Evolutionary conservation across 768 basidiomycete species (phyloP), one percentile per base, ranked within the genome.

Genomic region (Termitomyces sp.): DNA sequence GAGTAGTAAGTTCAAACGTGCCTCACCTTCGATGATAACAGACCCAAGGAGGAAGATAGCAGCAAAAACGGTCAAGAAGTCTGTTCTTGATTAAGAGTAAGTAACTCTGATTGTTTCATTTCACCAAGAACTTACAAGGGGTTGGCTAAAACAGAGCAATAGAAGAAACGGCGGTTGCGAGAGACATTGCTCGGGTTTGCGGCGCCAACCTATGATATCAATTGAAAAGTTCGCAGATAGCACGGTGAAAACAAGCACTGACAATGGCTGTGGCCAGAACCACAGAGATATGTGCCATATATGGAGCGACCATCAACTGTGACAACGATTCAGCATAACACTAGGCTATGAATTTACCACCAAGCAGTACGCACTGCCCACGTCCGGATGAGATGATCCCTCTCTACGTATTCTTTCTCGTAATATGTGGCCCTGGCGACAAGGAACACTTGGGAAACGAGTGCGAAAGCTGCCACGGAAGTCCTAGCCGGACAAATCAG

Each of bases 141-240:
- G 2, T 62, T 33, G 10, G 66, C 72, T 14, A 77, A 60, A 7
- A 82, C 70, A 4, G 80, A 82, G 61, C 81, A 82, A 63, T 82
- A 82, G 62, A 82, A 81, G 60, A 79, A 80, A 5, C 80, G 77
- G 27, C 80, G 74, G 62, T 69, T 72, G n/a, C 80, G 77, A 22
- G 77, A 77, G 16, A 82, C 71, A 1, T 63, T 67, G 2, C 53
- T 50, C 12, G 76, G 75, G 50, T 77, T 64, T 9, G 56, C 62
- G 1, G 74, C 71, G 1, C 79, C 79, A 54, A 79, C 65, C 77
- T 81, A 4, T 27, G 47, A 34, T 12, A 36, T 18, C 33, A 57
- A 27, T 27, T 10, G 44, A 26, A 24, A 18, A 33, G 30, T 9
- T 20, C 34, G 49, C 24, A 20, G 44, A 18, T 26, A 22, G 30